Evolutionary conservation across 805 yeast genomes (phyloP).

Genomic region (Ogataea paradorogensis): DNA sequence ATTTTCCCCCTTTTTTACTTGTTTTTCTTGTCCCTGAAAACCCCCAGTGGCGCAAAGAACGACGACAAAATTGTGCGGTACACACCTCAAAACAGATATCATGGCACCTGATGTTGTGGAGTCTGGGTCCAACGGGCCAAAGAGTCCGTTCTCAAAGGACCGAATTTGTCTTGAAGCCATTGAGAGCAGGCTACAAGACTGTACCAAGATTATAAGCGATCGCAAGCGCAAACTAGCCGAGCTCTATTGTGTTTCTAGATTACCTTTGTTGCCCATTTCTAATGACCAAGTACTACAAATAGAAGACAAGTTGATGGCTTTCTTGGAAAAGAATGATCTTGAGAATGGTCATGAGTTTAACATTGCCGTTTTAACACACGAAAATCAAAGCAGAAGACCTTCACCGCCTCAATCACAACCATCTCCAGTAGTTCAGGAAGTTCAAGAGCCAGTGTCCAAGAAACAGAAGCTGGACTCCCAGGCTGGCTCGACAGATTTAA

Average conservation of each 20-base stretch:
- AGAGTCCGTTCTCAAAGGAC: constrained; percentile 31
- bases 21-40: constrained; percentile 1
- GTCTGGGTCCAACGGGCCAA: background rate
- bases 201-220: constrained; percentile 43
- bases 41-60: constrained; percentile 13
- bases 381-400: constrained; percentile 30
- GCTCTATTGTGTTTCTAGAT: constrained; percentile 54
- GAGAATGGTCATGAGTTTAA: constrained; percentile 44
- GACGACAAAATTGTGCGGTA: constrained; percentile 10
- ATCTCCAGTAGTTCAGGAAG: constrained; percentile 3
- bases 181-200: constrained; percentile 42
- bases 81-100: constrained; percentile 8
- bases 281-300: constrained; percentile 36
- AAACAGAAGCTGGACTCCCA: constrained; percentile 12
- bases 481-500: background rate
- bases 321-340: constrained; percentile 51
- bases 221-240: constrained; percentile 61
- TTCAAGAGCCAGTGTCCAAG: constrained; percentile 13
- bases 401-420: constrained; percentile 28
- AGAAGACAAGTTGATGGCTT: constrained; percentile 41
- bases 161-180: constrained; percentile 44
- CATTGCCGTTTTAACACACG: constrained; percentile 32
- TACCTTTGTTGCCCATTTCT: constrained; percentile 46
- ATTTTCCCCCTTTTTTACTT: background rate
- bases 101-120: constrained; percentile 12